phyloP scores from a whole-genome alignment of 1,139 yeast species.

The Sugiyamaella neomexicana region DNA sequence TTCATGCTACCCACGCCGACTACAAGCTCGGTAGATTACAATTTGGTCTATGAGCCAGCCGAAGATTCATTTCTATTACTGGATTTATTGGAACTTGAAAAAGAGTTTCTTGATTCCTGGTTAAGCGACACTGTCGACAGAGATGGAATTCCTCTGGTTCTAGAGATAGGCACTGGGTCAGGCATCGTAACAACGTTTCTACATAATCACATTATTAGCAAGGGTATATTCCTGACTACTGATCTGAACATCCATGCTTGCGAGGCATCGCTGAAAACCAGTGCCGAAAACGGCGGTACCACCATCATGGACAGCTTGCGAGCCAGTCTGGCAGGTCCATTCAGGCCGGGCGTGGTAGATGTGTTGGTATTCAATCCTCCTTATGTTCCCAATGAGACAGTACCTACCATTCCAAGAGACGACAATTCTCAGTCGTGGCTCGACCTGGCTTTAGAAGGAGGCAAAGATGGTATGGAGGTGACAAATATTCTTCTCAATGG shows the following conservation, averaged over 20 bases:
- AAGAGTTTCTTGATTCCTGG: constrained; percentile 24
- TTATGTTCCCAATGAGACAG: constrained; percentile 75
- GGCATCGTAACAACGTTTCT: constrained; percentile 83
- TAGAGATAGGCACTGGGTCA: constrained; percentile 92
- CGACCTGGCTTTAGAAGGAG: constrained; percentile 87
- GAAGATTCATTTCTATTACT: constrained; percentile 85
- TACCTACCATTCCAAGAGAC: constrained; percentile 51
- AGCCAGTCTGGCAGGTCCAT: constrained; percentile 53
- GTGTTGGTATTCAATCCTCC: constrained; percentile 89
- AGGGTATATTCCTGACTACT: constrained; percentile 63
- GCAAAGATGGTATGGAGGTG: constrained; percentile 83
- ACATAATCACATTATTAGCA: constrained; percentile 49
- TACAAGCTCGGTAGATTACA: constrained; percentile 47
- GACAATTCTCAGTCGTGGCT: constrained; percentile 63
- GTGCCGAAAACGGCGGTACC: constrained; percentile 47
- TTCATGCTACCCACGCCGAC: constrained; percentile 60
- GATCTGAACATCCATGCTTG: constrained; percentile 85
- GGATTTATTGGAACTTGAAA: constrained; percentile 72
- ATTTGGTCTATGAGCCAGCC: constrained; percentile 83
- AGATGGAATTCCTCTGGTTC: constrained; percentile 50
- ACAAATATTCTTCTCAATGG: constrained; percentile 62
- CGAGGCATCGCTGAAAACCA: constrained; percentile 53
- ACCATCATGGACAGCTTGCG: constrained; percentile 56
- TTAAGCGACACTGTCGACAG: background rate
- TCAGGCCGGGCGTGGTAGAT: constrained; percentile 57